Base-by-base conservation (phyloP, 345 rosid species). In the Xanthoceras sorbifolium region DNA sequence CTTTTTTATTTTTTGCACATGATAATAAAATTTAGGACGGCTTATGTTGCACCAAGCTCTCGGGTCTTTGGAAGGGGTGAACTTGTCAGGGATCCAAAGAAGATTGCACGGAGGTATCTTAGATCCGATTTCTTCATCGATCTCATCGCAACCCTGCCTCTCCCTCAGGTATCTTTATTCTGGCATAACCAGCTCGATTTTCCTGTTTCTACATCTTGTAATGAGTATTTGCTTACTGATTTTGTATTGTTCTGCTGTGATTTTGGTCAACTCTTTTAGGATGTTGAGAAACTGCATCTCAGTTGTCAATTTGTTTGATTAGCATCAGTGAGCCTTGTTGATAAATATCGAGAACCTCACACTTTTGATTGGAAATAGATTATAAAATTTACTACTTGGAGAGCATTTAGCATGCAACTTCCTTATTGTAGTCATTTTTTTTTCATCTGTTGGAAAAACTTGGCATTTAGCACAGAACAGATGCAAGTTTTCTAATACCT, bases 61-160 rank as follows among this genome's bases (percentile, higher is more conserved):
- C 84, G 97, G 63, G 93, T 94, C 48, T 94, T 94, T 79, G 97
- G 97, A 46, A 90, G 94, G 89, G 98, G 98, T 57, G 98, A 94
- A 76, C 93, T 94, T 76, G 98, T 94, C 64, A 93, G 88, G 98
- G 95, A 93, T 79, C 90, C 98, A 0, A 89, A 89, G 86, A 84
- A 85, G 78, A 90, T 92, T 67, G 94, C 97, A 17, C 61, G 76
- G 83, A 89, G 87, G 80, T 95, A 95, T 82, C 77, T 93, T 57
- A 87, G 88, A 72, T 87, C 97, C 32, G 96, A 90, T 77, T 95
- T 95, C 89, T 87, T 87, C 81, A 83, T 91, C 11, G 99, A 95
- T 78, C 88, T 95, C 80, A 79, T 93, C 15, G 99, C 98, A 14
- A 89, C 98, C 2, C 79, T 94, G 77, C 99, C 99, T 67, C 93